Evolutionary conservation across 768 basidiomycete species (phyloP), one percentile per base, ranked within the genome.

Genomic region (Boletus sensibilis): DNA sequence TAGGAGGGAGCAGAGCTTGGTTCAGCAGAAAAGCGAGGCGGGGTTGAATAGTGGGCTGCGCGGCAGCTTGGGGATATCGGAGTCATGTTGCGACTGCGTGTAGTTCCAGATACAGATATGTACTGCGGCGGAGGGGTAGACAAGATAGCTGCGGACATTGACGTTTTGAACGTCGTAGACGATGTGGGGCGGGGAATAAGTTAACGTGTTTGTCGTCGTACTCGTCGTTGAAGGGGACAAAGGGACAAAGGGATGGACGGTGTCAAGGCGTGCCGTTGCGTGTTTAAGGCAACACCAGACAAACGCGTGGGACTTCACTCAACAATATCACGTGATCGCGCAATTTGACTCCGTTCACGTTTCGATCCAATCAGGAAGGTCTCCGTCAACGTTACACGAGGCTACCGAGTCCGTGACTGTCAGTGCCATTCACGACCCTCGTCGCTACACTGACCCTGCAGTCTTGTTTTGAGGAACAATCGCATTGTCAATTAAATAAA

Each of bases 71-170:
- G 68, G 2, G 68, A 68, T 59, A 71, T 63, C 31, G 66, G 60
- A 8, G 73, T 68, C 63, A 71, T 63, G 67, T 64, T 72, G 40
- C 55, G 65, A 53, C 68, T 65, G 64, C 68, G 72, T 60, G 64
- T 63, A 55, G 65, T 62, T 58, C 65, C 62, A 43, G 73, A 65
- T 62, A 68, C 65, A 49, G 74, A 67, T 62, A 72, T 70, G 60
- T 72, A 75, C 61, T 75, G 74, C 51, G 67, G 55, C 45, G 61
- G 61, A 18, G 75, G 69, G 6, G 74, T 70, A 20, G 76, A 65
- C 40, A 72, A 14, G 48, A 71, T 44, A 21, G 58, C 61, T 38
- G 69, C 50, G 31, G 62, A 60, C 58, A 70, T 72, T 29, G 52
- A 64, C 60, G 48, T 5, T 20, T 27, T 39, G 23, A n/a, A 20